Evolutionary conservation across 139 green algal genomes (phyloP).

Genomic region (Edaphochlamys debaryana): DNA sequence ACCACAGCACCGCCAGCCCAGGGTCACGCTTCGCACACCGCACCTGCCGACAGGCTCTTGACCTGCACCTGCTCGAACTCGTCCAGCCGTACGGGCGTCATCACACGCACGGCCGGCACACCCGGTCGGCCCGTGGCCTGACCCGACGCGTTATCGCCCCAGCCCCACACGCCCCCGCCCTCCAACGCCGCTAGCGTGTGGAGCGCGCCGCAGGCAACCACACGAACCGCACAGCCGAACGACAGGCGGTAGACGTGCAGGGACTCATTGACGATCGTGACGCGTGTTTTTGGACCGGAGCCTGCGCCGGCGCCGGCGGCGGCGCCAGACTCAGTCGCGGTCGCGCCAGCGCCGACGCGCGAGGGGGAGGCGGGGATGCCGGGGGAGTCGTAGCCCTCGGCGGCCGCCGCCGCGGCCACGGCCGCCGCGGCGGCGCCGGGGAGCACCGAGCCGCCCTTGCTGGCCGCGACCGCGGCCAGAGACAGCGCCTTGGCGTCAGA

Average conservation of each 20-base stretch:
- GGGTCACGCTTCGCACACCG: not conserved
- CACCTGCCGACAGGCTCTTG: slow-evolving; percentile 6
- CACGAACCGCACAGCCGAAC: slow-evolving; percentile 28
- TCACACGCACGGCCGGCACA: not conserved
- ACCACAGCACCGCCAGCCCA: too few species aligned
- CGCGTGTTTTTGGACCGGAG: not conserved
- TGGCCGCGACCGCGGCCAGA: not conserved
- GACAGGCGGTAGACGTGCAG: slow-evolving; percentile 33
- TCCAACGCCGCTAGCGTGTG: slow-evolving; percentile 49
- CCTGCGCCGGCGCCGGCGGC: too few species aligned
- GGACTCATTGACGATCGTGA: not conserved
- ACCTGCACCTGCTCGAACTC: slow-evolving; percentile 13
- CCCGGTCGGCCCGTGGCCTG: slow-evolving; percentile 31
- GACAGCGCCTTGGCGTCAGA: not conserved
- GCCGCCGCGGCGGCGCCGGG: slow-evolving; percentile 7
- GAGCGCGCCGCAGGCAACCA: slow-evolving; percentile 47
- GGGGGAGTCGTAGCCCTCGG: not conserved
- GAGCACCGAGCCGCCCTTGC: not conserved
- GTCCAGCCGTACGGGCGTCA: not conserved
- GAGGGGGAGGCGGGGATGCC: not conserved
- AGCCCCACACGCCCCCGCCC: slow-evolving; percentile 43
- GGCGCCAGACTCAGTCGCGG: not conserved
- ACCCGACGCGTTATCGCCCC: slow-evolving; percentile 46
- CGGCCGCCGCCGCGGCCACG: not conserved
- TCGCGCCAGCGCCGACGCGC: not conserved